phyloP scores from a whole-genome alignment of 1,284 basidiomycete species.

The Pyrrhoderma noxium region DNA sequence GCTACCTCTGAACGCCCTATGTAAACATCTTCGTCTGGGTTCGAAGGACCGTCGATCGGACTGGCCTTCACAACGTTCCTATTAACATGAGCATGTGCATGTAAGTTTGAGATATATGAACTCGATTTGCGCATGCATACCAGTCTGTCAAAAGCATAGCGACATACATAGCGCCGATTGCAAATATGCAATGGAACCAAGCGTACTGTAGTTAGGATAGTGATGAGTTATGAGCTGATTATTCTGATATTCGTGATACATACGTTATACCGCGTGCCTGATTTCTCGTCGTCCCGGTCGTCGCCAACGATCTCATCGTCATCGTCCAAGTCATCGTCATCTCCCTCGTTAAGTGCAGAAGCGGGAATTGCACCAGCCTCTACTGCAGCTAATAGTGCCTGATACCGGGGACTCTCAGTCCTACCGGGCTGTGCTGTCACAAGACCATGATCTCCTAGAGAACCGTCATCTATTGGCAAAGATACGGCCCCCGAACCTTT shows the following conservation, averaged over 20 bases:
- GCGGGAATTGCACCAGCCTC: conserved; percentile 95
- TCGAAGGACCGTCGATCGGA: conserved; percentile 28
- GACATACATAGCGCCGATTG: conserved; percentile 95
- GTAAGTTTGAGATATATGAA: conserved; percentile 1
- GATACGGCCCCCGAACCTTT: conserved; percentile 47
- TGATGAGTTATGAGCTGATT: conserved; percentile 5
- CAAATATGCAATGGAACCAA: conserved; percentile 98
- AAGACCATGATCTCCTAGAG: conserved; percentile 47
- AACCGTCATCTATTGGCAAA: conserved; percentile 50
- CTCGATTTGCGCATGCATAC: conserved; percentile 40
- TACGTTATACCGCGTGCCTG: conserved; percentile 96
- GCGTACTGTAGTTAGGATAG: conserved; percentile 58
- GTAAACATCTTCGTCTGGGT: conserved; percentile 65
- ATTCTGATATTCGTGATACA: conserved; percentile 22
- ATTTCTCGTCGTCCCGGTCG: conserved; percentile 85
- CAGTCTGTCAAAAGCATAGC: conserved; percentile 98
- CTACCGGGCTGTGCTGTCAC: conserved; percentile 82
- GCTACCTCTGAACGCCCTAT: conserved; percentile 93
- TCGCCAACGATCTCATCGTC: conserved; percentile 63
- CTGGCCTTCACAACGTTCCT: conserved; percentile 66
- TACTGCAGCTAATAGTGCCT: conserved; percentile 91
- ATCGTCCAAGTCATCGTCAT: conserved; percentile 72
- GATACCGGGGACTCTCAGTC: conserved; percentile 87
- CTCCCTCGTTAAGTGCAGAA: conserved; percentile 77
- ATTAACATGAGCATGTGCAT: conserved; percentile 16